Percentiles rank a stretch among this genome's conserved stretches.
Conservation (phyloP, 345 rosid genomes). For the Ceriops tagal region DNA sequence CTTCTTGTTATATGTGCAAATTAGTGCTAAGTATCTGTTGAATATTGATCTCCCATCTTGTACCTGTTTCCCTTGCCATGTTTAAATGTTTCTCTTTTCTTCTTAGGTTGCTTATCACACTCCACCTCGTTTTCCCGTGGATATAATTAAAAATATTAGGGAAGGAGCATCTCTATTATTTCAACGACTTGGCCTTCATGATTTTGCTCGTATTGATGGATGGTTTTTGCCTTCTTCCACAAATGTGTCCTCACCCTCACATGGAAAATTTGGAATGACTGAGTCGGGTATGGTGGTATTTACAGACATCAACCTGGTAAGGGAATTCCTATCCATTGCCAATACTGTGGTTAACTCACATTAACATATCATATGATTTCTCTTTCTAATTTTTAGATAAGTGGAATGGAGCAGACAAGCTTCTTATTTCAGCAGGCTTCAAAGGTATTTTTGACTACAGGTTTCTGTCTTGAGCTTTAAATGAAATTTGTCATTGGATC, state of each 20-base stretch:
- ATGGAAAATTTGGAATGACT: conserved; percentile 42
- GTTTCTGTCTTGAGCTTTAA: not conserved
- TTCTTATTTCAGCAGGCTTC: conserved; percentile 97
- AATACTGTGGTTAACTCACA: conserved; percentile 1
- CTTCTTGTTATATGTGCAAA: no score
- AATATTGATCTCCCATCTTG: not conserved
- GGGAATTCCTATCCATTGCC: conserved; percentile 14
- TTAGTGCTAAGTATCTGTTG: no score
- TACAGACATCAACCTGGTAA: conserved; percentile 92
- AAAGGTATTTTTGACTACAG: conserved; percentile 50
- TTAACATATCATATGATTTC: conserved; percentile 8
- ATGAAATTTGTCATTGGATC: conserved; percentile 3
- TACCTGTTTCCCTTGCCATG: conserved; percentile 15
- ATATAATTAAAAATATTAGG: conserved; percentile 62
- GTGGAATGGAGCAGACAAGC: conserved; percentile 99
- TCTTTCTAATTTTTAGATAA: conserved; percentile 53
- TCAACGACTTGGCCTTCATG: conserved; percentile 64
- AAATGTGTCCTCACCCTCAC: conserved; percentile 36
- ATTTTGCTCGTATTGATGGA: conserved; percentile 95
- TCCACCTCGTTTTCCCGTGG: conserved; percentile 87
- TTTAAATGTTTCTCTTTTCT: conserved; percentile 15
- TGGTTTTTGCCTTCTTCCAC: conserved; percentile 72
- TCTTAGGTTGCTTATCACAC: conserved; percentile 90
- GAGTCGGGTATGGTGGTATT: conserved; percentile 48
- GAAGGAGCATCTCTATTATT: conserved; percentile 83